Base-by-base conservation (phyloP, 768 basidiomycete genomes). In the Panaeolus cyanescens region DNA sequence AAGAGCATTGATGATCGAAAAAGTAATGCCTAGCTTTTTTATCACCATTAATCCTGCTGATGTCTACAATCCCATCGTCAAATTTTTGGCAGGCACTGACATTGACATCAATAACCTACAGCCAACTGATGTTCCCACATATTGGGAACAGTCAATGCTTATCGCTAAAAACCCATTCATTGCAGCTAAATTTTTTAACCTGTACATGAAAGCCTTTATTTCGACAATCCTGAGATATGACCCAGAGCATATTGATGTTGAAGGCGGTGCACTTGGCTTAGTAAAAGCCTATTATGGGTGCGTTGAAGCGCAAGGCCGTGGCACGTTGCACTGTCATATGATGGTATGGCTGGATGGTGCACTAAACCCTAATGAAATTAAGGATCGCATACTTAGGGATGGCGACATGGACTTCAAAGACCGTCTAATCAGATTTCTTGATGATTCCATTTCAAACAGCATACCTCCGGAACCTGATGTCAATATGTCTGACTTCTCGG, bases 21-120 rank as follows among this genome's bases (percentile, higher is more conserved):
- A 70, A 25, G 79, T 78, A 0, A 22, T 76, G 7, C 79, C 77
- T 3, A 74, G 67, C 36, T 76, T 80, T 30, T 82, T 72, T 55
- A 55, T 82, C 1, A 82, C 80, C 0, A 71, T 80, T 12, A 81
- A 81, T 63, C 80, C 80, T 15, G 71, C 72, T 15, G 78, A 78
- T 55, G 64, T 76, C 0, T 71, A 77, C 32, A 77, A 76, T 63
- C 78, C 78, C 0, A 5, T 82, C 0, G 70, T 83, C 2, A 72
- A 73, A 25, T 71, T 80, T 39, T 50, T 81, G 0, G 68, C 72
- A 5, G 78, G 80, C 1, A 36, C 25, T 8, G 71, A 78, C 0
- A 72, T 76, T 17, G 71, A 78, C 58, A 40, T 79, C 2, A 72
- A 78, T 39, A 60, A 69, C 8, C 33, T 75, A 0, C 4, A 67